phyloP scores from a whole-genome alignment of 164 flowering plant species.

The Aristolochia contorta region DNA sequence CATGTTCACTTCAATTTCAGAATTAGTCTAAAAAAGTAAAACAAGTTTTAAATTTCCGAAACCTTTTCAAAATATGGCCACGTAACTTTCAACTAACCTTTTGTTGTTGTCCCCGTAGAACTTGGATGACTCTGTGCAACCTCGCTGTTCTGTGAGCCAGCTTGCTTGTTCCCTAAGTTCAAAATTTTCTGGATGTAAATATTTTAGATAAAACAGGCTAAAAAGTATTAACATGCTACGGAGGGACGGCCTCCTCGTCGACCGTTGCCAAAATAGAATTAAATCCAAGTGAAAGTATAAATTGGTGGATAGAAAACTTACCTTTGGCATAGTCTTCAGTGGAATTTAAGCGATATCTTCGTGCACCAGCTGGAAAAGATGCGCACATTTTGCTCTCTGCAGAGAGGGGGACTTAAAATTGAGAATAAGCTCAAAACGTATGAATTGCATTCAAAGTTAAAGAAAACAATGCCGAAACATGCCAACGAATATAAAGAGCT shows the following conservation, averaged over 20 bases:
- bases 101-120: conserved; percentile 15
- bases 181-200: neutral
- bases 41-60: no score
- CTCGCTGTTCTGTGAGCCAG: conserved; percentile 17
- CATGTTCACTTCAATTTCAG: no score
- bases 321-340: no score
- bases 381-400: conserved; percentile 8
- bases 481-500: neutral
- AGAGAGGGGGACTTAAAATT: neutral
- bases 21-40: no score
- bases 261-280: no score
- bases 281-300: no score
- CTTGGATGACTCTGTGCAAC: conserved; percentile 21
- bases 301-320: no score
- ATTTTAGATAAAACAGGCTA: neutral
- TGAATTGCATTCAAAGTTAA: neutral
- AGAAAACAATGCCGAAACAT: neutral
- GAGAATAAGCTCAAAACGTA: neutral
- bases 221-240: no score
- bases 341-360: no score
- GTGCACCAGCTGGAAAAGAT: no score
- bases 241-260: no score
- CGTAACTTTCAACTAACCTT: neutral
- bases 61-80: conserved; percentile 18
- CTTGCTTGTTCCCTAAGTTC: conserved; percentile 13